phyloP scores from a whole-genome alignment of 2,329 filamentous ascomycete genomes.

The Pseudogymnoascus sp. region DNA sequence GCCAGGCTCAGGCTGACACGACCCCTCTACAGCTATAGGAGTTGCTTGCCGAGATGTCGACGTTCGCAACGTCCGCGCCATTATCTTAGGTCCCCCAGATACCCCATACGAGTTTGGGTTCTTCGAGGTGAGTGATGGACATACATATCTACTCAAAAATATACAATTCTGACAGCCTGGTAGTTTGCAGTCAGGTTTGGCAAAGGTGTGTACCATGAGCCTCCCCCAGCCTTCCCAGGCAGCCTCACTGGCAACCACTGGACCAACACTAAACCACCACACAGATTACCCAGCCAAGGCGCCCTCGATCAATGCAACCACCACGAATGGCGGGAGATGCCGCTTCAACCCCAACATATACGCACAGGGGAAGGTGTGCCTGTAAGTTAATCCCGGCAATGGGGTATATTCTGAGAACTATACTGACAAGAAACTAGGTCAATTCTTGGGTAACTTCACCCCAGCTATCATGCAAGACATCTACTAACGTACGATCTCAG shows the following conservation, averaged over 20 bases:
- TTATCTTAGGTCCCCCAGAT: constrained; percentile 88
- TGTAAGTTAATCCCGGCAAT: constrained; percentile 51
- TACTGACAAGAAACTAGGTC: constrained; percentile 51
- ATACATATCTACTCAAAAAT: neutral
- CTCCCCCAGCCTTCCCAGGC: neutral
- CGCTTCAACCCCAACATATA: constrained; percentile 99
- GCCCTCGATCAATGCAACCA: constrained; percentile 59
- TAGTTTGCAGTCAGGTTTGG: constrained; percentile 74
- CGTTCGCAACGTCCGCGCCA: constrained; percentile 76
- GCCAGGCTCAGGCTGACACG: neutral
- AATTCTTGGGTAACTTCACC: constrained; percentile 65
- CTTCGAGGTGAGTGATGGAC: constrained; percentile 64
- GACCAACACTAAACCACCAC: neutral
- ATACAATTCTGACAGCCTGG: constrained; percentile 23
- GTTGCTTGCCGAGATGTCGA: constrained; percentile 84
- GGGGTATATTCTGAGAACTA: neutral
- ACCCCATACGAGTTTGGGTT: constrained; percentile 97
- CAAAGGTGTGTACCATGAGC: constrained; percentile 49
- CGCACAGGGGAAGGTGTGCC: constrained; percentile 79
- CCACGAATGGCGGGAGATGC: constrained; percentile 81
- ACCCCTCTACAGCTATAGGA: constrained; percentile 59
- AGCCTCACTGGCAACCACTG: constrained; percentile 2
- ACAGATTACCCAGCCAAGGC: constrained; percentile 75
- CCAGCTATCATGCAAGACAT: neutral
- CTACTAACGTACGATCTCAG: constrained; percentile 40